A percentile compares a stretch with the other conserved stretches of the same genome.
Evolutionary conservation across 129 eudicot genomes (phyloP).

Genomic region (Lactuca saligna): DNA sequence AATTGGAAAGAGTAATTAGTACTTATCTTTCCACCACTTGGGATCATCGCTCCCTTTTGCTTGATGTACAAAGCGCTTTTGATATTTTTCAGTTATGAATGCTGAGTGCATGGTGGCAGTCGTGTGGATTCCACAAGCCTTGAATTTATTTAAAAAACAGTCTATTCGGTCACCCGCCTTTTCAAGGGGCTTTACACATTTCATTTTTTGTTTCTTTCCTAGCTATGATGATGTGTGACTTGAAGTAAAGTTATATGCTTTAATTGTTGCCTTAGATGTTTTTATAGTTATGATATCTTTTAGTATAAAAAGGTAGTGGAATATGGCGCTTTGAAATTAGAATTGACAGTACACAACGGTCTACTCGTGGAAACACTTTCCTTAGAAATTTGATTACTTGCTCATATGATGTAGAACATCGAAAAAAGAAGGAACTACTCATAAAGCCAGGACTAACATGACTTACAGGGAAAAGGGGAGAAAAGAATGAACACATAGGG

Average conservation of each 20-base stretch:
- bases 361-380: too few relatives aligned
- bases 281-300: too few relatives aligned
- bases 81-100: neutral
- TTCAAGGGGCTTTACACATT: neutral
- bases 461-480: too few relatives aligned
- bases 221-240: constrained; percentile 1
- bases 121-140: constrained; percentile 18
- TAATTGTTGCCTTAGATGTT: too few relatives aligned
- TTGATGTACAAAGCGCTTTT: neutral
- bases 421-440: too few relatives aligned
- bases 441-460: too few relatives aligned
- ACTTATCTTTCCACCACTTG: neutral
- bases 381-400: too few relatives aligned
- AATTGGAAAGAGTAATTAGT: constrained; percentile 1
- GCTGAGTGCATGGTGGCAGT: constrained; percentile 11
- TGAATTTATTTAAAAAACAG: neutral
- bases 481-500: too few relatives aligned
- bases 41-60: neutral
- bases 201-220: neutral
- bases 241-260: neutral
- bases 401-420: too few relatives aligned
- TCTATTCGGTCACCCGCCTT: neutral
- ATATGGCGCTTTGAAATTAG: too few relatives aligned
- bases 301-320: too few relatives aligned
- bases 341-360: too few relatives aligned